Base-by-base conservation (phyloP, 179 eudicot species). In the Heliamphora pulchella region DNA sequence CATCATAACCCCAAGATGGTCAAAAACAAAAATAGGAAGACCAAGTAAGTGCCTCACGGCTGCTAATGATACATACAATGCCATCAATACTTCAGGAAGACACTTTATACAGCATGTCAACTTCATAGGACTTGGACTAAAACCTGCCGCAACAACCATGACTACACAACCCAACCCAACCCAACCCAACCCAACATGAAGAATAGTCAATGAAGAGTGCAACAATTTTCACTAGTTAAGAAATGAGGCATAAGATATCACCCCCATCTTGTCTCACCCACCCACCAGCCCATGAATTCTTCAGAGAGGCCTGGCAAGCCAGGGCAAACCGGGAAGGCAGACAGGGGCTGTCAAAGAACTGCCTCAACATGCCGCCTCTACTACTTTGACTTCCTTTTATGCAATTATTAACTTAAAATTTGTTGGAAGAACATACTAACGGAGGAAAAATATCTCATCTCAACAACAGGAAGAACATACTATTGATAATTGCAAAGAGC, bases 401-500 rank as follows among this genome's bases (percentile, higher is more conserved):
- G 31, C 31, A 31, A 31, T 31, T 31, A 31, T 55, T n/a, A 55
- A 58, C 55, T 43, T 43, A 61, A 46, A 68, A 68, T 54, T 68
- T 20, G 17, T 20, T 31, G 53, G 3, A 53, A 78, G 3, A 53
- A 78, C 39, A 66, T 17, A 54, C 14, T 20, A 67, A 66, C 22
- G 20, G 41, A 53, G 3, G 3, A 9, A 43, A 66, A 53, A 58
- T 0, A 17, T 69, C 44, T 78, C 8, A 43, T 65, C 48, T 78
- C 65, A 64, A 31, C 54, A 39, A 72, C 46, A 14, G 67, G 14
- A 86, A 83, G 13, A 79, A 76, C 95, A 83, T 92, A 94, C 98
- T 94, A 80, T 94, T 94, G 78, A 94, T 89, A 79, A 90, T 86
- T 67, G 92, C 97, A 81, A 92, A 92, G 71, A 94, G 88, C 77